A percentile compares a stretch with the other conserved stretches of the same genome.
These are phyloP conservation scores for Penicillium rolfsii DNA, from an alignment of 2,329 filamentous ascomycete species.

Conservation along the genomic window DNA sequence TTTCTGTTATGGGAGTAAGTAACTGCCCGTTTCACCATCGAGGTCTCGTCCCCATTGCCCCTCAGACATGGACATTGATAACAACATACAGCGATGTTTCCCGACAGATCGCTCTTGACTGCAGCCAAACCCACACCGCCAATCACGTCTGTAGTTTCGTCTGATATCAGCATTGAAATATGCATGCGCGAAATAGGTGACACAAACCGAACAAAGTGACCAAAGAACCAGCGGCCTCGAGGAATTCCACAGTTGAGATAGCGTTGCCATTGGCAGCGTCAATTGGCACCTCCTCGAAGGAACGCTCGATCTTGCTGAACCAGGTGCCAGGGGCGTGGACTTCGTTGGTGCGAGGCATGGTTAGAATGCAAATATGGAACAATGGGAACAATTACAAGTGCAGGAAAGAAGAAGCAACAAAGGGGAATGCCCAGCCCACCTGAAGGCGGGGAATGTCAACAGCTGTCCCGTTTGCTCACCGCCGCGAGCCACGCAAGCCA, in stretches of 20 bases:
- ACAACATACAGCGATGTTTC: constrained; percentile 79
- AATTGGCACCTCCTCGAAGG: constrained; percentile 81
- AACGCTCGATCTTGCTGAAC: constrained; percentile 81
- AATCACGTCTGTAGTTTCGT: constrained; percentile 56
- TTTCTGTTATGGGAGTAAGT: constrained; percentile 64
- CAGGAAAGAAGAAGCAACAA: constrained; percentile 13
- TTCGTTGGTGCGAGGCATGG: constrained; percentile 45
- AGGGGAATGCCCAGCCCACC: constrained; percentile 2
- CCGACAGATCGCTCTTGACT: constrained; percentile 87
- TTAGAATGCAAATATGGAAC: constrained; percentile 7
- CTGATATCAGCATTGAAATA: constrained; percentile 15
- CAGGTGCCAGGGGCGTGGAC: constrained; percentile 71
- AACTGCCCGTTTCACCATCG: not conserved
- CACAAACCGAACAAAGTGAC: constrained; percentile 79
- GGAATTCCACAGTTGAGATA: constrained; percentile 82
- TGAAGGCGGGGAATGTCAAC: constrained; percentile 17
- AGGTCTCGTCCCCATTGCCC: not conserved
- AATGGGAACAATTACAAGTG: constrained; percentile 12
- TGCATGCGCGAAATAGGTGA: not conserved
- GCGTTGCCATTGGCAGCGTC: constrained; percentile 73
- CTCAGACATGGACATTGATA: constrained; percentile 4
- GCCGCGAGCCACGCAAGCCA: constrained; percentile 38
- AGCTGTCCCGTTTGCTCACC: constrained; percentile 34
- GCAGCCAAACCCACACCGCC: constrained; percentile 77
- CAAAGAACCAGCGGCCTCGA: constrained; percentile 86